Evolutionary conservation across 2,329 filamentous ascomycete genomes (phyloP), one percentile per base, ranked within the genome.

Genomic region (Pseudocercospora ulei): DNA sequence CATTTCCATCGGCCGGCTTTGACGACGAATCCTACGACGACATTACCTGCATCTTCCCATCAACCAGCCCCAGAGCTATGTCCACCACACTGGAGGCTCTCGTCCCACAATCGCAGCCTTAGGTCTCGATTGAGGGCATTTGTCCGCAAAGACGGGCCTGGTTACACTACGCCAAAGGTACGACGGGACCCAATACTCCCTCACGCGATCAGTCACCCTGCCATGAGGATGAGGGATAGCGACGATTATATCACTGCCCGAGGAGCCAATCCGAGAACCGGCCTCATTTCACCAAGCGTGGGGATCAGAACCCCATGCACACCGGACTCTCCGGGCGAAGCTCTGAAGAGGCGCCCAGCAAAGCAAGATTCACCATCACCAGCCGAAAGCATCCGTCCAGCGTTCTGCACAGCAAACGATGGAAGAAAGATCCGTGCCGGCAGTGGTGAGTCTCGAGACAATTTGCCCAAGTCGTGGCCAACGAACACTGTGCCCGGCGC

Each of bases 241-340:
- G 58, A 58, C 38, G 58, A 61, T 44, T 61, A 61, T 39, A 43
- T 61, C 26, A 61, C 57, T 11, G 58, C 54, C 17, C 46, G 58
- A 35, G 55, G 47, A 12, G 56, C 58, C 3, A 61, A 61, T 27
- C 58, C 57, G 6, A 37, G 51, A 11, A 61, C 58, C 8, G 57
- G 58, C 4, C 38, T 57, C 3, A 55, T 61, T 26, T 59, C 55
- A 13, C 58, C 58, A 8, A 57, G 55, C 27, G 40, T 56, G 9
- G 46, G 49, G 4, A 50, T 44, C 2, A 43, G 47, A 11, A 53
- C 53, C 14, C 53, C 54, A 7, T 41, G 44, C 8, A 58, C 54
- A 5, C 54, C 55, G 11, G 48, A 49, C 17, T 48, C 51, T 27
- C 55, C 57, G 7, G 56, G 47, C 6, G 57, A 54, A 28, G 57